Evolutionary conservation across 306 rosid genomes (phyloP).

Genomic region (Vigna reflexopilosa): DNA sequence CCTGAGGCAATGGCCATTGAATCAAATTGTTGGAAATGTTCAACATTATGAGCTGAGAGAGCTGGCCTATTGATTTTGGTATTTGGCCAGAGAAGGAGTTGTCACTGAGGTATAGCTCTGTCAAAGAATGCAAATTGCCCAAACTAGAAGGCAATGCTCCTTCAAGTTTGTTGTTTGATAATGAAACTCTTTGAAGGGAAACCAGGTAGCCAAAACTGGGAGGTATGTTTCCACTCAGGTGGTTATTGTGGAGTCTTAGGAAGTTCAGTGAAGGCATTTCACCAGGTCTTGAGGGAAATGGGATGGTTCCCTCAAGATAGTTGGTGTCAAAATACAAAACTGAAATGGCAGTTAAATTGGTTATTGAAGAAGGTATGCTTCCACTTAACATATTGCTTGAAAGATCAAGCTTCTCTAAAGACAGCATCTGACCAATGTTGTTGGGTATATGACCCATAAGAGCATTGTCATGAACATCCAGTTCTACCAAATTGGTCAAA

Average conservation of each 20-base stretch:
- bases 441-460: slow-evolving; percentile 55
- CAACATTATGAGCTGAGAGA: slow-evolving; percentile 59
- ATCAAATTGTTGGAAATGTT: slow-evolving; percentile 56
- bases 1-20: slow-evolving; percentile 63
- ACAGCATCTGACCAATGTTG: slow-evolving; percentile 55
- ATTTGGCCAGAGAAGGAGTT: slow-evolving; percentile 61
- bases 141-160: slow-evolving; percentile 69
- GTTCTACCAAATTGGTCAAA: slow-evolving; percentile 55
- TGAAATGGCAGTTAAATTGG: slow-evolving; percentile 60
- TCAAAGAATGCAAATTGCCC: slow-evolving; percentile 54
- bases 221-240: slow-evolving; percentile 58
- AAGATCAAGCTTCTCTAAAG: slow-evolving; percentile 62
- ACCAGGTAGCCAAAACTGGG: slow-evolving; percentile 52
- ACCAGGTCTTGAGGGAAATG: slow-evolving; percentile 60
- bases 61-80: slow-evolving; percentile 64
- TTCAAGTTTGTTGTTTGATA: slow-evolving; percentile 61
- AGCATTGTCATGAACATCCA: slow-evolving; percentile 60
- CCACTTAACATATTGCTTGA: slow-evolving; percentile 65
- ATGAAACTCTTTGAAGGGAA: slow-evolving; percentile 59
- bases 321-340: slow-evolving; percentile 57
- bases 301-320: slow-evolving; percentile 61
- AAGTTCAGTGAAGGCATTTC: slow-evolving; percentile 58
- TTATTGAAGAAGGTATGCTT: slow-evolving; percentile 56
- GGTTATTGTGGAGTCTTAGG: slow-evolving; percentile 60
- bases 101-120: slow-evolving; percentile 57